phyloP scores from a whole-genome alignment of 2,329 filamentous ascomycete genomes.

The Lachnum nothofagi region DNA sequence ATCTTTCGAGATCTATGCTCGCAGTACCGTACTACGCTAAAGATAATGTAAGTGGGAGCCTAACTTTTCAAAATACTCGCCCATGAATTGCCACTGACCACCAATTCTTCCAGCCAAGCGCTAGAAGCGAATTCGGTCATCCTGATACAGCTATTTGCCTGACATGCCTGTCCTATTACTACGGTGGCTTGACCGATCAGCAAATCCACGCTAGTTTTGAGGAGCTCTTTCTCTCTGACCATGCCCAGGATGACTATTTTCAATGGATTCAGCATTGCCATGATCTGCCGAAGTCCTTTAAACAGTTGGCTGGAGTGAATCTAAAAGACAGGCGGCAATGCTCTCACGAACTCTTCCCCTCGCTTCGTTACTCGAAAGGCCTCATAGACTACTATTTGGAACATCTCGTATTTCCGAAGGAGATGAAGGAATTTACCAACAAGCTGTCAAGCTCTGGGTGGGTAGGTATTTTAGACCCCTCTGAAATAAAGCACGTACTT shows the following conservation, averaged over 20 bases:
- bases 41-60: too few species aligned
- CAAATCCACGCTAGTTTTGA: constrained; percentile 43
- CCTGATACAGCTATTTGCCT: constrained; percentile 60
- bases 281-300: constrained; percentile 35
- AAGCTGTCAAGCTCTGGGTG: constrained; percentile 62
- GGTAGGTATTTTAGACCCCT: too few species aligned
- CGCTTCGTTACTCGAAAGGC: constrained; percentile 45
- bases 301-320: constrained; percentile 48
- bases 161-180: constrained; percentile 64
- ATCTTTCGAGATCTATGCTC: constrained; percentile 50
- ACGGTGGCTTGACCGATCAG: constrained; percentile 46
- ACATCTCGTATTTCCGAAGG: constrained; percentile 52
- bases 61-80: too few species aligned
- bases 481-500: too few species aligned
- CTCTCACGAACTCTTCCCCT: constrained; percentile 44
- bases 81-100: constrained; percentile 59
- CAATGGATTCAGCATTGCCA: constrained; percentile 39
- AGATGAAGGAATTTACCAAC: constrained; percentile 55
- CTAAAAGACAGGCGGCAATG: constrained; percentile 49
- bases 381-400: constrained; percentile 59
- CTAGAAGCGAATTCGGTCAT: constrained; percentile 61
- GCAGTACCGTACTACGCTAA: constrained; percentile 66
- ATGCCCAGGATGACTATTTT: constrained; percentile 46
- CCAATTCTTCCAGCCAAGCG: constrained; percentile 40
- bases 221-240: constrained; percentile 46